These are phyloP conservation scores for Clonostachys solani DNA, from an alignment of 2,329 filamentous ascomycete genomes.

Conservation along the genomic window DNA sequence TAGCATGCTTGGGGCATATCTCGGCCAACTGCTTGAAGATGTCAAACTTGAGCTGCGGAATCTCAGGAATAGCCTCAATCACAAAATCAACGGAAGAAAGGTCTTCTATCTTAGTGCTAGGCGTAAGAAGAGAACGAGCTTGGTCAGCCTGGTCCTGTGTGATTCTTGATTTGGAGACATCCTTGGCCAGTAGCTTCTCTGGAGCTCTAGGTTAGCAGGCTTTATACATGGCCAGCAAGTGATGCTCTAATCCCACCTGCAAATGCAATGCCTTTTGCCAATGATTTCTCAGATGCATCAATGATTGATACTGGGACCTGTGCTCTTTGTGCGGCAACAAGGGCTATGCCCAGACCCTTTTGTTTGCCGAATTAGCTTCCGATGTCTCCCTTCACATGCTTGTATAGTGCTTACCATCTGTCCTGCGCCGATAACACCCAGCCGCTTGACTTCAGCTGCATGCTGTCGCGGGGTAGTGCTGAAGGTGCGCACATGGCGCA, in stretches of 20 bases:
- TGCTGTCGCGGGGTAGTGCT: slow-evolving; percentile 59
- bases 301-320: slow-evolving; percentile 80
- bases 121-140: slow-evolving; percentile 63
- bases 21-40: slow-evolving; percentile 83
- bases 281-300: slow-evolving; percentile 76
- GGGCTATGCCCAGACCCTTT: slow-evolving; percentile 90
- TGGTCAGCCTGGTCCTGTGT: slow-evolving; percentile 76
- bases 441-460: slow-evolving; percentile 73
- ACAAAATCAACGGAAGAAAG: slow-evolving; percentile 89
- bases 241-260: slow-evolving; percentile 51
- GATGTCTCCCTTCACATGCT: not conserved
- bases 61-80: slow-evolving; percentile 95
- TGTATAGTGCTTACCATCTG: slow-evolving; percentile 76
- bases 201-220: not conserved
- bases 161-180: slow-evolving; percentile 82
- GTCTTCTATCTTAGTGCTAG: slow-evolving; percentile 70
- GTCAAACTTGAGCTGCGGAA: slow-evolving; percentile 77
- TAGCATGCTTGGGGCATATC: slow-evolving; percentile 77
- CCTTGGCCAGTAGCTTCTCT: slow-evolving; percentile 89
- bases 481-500: slow-evolving; percentile 53
- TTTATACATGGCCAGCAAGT: too few relatives aligned
- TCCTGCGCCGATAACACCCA: slow-evolving; percentile 91
- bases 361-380: slow-evolving; percentile 9
- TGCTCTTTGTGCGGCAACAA: slow-evolving; percentile 85
- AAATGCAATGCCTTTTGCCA: slow-evolving; percentile 87